These are phyloP conservation scores for Bisporella sp. DNA, from an alignment of 2,329 filamentous ascomycete genomes.

Conservation along the genomic window DNA sequence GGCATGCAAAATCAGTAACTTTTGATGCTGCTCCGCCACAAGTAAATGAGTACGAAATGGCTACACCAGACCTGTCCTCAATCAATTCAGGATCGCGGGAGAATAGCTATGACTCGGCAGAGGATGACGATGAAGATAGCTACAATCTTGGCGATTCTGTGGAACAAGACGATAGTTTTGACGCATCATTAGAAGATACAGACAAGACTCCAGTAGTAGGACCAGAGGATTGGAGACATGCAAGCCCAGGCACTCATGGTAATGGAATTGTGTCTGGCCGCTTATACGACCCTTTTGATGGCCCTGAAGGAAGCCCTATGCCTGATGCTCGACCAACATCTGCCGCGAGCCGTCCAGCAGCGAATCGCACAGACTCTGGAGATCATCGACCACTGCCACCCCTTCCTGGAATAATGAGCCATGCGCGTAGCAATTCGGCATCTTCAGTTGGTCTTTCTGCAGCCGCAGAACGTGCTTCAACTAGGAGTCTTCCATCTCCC, in stretches of 20 bases:
- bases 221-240: constrained; percentile 89
- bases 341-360: constrained; percentile 40
- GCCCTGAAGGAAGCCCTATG: constrained; percentile 57
- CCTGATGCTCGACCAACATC: constrained; percentile 38
- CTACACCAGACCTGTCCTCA: constrained; percentile 91
- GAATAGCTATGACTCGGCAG: constrained; percentile 84
- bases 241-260: constrained; percentile 40
- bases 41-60: constrained; percentile 97
- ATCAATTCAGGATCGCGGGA: constrained; percentile 84
- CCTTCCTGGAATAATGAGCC: constrained; percentile 57
- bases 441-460: constrained; percentile 59
- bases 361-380: constrained; percentile 64
- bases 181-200: constrained; percentile 89
- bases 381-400: constrained; percentile 83
- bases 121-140: constrained; percentile 64
- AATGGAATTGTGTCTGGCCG: constrained; percentile 18
- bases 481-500: constrained; percentile 64
- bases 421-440: constrained; percentile 35
- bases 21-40: constrained; percentile 92
- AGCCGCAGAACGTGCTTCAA: constrained; percentile 66
- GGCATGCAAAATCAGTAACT: constrained; percentile 93
- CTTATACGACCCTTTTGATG: constrained; percentile 59
- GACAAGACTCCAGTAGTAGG: constrained; percentile 98
- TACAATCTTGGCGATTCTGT: constrained; percentile 46
- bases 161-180: constrained; percentile 75